Conservation (phyloP, 768 basidiomycete species). For the Mycena amicta region DNA sequence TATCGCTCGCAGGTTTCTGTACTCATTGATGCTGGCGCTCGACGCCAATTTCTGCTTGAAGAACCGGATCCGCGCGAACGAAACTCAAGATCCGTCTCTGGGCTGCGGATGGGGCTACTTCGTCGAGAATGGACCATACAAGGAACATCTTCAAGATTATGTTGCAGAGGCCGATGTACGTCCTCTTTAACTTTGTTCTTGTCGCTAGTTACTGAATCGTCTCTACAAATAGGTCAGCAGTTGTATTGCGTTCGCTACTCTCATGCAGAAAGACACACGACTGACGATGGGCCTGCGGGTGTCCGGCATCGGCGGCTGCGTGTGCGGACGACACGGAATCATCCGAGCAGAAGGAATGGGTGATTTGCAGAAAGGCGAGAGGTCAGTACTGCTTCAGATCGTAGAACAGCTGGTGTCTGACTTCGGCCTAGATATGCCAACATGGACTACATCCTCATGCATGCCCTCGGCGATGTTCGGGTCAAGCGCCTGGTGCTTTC, state of each 20-base stretch:
- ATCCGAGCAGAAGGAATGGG: conserved; percentile 20
- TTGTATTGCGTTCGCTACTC: conserved; percentile 10
- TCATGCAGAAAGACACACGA: conserved; percentile 8
- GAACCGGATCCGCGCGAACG: conserved; percentile 3
- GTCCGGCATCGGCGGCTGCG: conserved; percentile 11
- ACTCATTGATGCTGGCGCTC: conserved; percentile 12
- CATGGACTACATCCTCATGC: conserved; percentile 28
- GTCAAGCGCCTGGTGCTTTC: conserved; percentile 6
- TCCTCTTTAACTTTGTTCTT: not conserved
- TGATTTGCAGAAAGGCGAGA: conserved; percentile 16
- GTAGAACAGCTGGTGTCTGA: not conserved
- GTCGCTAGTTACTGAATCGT: too few species aligned
- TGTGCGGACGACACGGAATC: conserved; percentile 20
- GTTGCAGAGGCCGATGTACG: not conserved
- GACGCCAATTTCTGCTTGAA: conserved; percentile 28
- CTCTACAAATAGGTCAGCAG: not conserved
- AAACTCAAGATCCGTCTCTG: conserved; percentile 12
- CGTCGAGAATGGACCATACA: not conserved
- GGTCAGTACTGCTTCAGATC: conserved; percentile 9
- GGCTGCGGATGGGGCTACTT: not conserved
- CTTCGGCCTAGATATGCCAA: conserved; percentile 22
- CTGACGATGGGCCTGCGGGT: not conserved
- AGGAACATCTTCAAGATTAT: not conserved
- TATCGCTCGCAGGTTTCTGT: conserved; percentile 12
- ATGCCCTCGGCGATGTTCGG: not conserved